A percentile compares a stretch with the other conserved stretches of the same genome.
Conservation (phyloP, 805 yeast species). For the Schizosaccharomyces japonicus region DNA sequence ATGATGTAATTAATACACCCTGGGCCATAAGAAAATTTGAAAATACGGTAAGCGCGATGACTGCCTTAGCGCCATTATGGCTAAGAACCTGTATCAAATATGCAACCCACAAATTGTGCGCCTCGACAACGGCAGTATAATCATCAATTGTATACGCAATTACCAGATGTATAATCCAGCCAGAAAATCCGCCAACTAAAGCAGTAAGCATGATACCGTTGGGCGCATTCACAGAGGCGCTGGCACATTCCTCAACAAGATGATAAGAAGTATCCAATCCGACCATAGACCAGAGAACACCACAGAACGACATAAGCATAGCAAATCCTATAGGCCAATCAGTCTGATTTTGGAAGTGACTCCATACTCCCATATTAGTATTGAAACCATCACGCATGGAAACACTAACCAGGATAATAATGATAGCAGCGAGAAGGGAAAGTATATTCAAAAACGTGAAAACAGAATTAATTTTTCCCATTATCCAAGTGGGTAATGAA, state of each 20-base stretch:
- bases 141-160: constrained; percentile 42
- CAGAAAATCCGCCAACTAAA: constrained; percentile 22
- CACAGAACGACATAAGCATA: constrained; percentile 30
- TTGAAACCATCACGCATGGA: too few species aligned
- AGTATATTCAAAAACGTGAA: constrained; percentile 28
- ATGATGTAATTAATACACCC: constrained; percentile 37
- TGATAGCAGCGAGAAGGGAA: constrained; percentile 28
- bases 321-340: constrained; percentile 41
- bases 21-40: constrained; percentile 27
- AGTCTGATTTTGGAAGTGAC: constrained; percentile 27
- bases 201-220: constrained; percentile 35
- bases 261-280: constrained; percentile 54
- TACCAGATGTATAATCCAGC: constrained; percentile 34
- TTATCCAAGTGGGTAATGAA: constrained; percentile 29
- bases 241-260: constrained; percentile 43
- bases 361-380: constrained; percentile 28
- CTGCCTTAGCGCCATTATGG: constrained; percentile 20
- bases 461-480: constrained; percentile 26
- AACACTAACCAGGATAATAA: constrained; percentile 32
- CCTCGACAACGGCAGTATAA: too few species aligned
- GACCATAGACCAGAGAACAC: constrained; percentile 27
- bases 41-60: constrained; percentile 23
- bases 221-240: constrained; percentile 40
- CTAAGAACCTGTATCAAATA: too few species aligned
- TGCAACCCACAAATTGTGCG: too few species aligned